Base-by-base conservation (phyloP, 129 eudicot species). In the Logfia minima region DNA sequence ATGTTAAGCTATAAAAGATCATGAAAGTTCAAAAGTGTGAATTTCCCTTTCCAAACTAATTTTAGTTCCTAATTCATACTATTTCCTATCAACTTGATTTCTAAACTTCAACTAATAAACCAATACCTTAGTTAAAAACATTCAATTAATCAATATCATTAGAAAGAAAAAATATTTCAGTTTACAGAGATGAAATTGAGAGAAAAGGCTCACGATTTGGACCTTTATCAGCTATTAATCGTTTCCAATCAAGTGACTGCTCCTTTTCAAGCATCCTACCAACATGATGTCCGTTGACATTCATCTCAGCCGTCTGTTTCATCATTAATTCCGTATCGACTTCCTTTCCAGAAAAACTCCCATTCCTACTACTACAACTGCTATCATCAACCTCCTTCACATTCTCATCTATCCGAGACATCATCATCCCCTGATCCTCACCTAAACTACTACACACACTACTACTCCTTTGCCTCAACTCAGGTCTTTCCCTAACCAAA, bases 201-300 rank as follows among this genome's bases (percentile, higher is more conserved):
- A 6, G 37, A 8, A 62, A 28, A 29, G 18, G 84, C 94, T 88
- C 83, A 91, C 97, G 35, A 74, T 78, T 85, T 6, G 81, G 88
- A 82, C 89, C 92, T 64, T 85, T 66, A 13, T 80, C 90, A 0
- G 89, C 84, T 88, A 92, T 82, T 28, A 89, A 21, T 29, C 66
- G 77, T 77, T 89, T 92, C 97, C 97, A 89, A 84, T 92, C 95
- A 80, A 92, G 52, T 4, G 92, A 87, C 14, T 70, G 83, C 43
- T 83, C 90, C 68, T 71, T 88, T 52, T 89, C 95, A 84, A 87
- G 77, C 76, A 66, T 85, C 83, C 92, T 85, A 60, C 71, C 68
- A 73, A 35, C 77, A 59, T 60, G 67, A 37, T 83, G 85, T 53
- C 90, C 92, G n/a, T 87, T 83, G 41, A 69, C 82, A 18, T 64